Evolutionary conservation across 352 stramenopile species (phyloP).

Genomic region (Pythium guiyangense): DNA sequence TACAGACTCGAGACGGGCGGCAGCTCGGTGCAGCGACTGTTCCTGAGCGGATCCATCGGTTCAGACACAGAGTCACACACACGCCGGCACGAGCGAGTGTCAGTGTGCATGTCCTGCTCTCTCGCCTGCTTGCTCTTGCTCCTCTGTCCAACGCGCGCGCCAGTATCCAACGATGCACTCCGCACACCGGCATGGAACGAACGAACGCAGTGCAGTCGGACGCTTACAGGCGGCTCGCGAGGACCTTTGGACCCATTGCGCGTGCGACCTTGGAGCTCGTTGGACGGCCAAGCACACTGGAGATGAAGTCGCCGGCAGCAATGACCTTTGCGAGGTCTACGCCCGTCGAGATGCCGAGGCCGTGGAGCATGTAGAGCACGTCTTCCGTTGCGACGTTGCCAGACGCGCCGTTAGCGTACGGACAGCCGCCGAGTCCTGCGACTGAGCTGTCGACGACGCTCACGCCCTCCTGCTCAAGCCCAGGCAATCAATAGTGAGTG

Average conservation of each 20-base stretch:
- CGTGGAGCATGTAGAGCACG: slow-evolving; percentile 97
- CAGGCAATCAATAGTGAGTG: background rate
- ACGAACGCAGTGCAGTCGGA: background rate
- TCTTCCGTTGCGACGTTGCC: slow-evolving; percentile 98
- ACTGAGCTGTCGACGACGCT: slow-evolving; percentile 94
- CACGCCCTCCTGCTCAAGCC: slow-evolving; percentile 74
- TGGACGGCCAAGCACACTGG: slow-evolving; percentile 54
- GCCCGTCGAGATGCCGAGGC: slow-evolving; percentile 92
- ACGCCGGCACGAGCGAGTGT: background rate
- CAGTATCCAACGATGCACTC: background rate
- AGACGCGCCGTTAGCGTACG: slow-evolving; percentile 94
- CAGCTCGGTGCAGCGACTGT: background rate
- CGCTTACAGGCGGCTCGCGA: slow-evolving; percentile 39
- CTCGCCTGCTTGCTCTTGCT: too few species aligned
- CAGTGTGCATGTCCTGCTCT: background rate
- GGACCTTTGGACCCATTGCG: slow-evolving; percentile 47
- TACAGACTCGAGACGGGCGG: background rate
- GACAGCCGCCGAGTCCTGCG: slow-evolving; percentile 94
- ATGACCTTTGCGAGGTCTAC: slow-evolving; percentile 93
- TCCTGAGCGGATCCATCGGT: slow-evolving; percentile 1
- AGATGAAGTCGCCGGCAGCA: slow-evolving; percentile 88
- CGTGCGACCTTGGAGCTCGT: slow-evolving; percentile 88
- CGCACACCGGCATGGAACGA: background rate
- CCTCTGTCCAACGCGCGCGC: too few species aligned
- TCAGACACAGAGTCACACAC: background rate